phyloP scores from a whole-genome alignment of 768 basidiomycete species.

The Flagelloscypha sp. region DNA sequence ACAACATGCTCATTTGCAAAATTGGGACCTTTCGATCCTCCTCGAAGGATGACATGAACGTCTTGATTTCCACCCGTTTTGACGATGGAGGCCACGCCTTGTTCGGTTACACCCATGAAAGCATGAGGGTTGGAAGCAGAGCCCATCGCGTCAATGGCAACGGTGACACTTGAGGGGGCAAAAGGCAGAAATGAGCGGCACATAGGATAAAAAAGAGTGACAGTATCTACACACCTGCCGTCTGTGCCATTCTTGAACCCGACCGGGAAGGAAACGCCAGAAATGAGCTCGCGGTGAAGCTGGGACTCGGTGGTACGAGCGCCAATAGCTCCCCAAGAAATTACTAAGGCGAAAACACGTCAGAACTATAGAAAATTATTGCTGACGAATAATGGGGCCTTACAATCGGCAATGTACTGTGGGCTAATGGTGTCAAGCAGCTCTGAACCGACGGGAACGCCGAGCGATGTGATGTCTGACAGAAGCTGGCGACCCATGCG shows the following conservation, averaged over 20 bases:
- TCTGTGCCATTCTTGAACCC: conserved; percentile 99
- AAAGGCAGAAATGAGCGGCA: conserved; percentile 6
- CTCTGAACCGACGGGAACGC: conserved; percentile 91
- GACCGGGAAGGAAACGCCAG: conserved; percentile 94
- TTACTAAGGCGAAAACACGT: conserved; percentile 31
- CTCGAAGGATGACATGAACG: conserved; percentile 93
- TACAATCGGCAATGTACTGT: conserved; percentile 75
- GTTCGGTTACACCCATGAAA: conserved; percentile 89
- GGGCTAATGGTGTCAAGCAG: conserved; percentile 81
- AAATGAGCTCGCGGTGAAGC: conserved; percentile 92
- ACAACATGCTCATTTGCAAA: conserved; percentile 66
- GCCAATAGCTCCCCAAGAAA: conserved; percentile 94
- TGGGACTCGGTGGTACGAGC: conserved; percentile 97
- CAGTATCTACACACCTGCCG: conserved; percentile 59
- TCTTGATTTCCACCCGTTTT: conserved; percentile 80
- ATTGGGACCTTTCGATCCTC: conserved; percentile 88
- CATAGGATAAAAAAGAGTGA: conserved; percentile 2
- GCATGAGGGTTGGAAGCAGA: conserved; percentile 87
- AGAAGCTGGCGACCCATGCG: conserved; percentile 82
- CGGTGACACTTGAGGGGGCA: conserved; percentile 47
- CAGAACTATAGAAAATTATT: no score
- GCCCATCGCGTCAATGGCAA: conserved; percentile 96
- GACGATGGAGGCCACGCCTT: conserved; percentile 88
- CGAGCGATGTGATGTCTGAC: conserved; percentile 81
- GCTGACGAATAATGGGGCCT: no score